These are phyloP conservation scores for Phytopythium vexans DNA, from an alignment of 352 stramenopile genomes.

Conservation along the genomic window DNA sequence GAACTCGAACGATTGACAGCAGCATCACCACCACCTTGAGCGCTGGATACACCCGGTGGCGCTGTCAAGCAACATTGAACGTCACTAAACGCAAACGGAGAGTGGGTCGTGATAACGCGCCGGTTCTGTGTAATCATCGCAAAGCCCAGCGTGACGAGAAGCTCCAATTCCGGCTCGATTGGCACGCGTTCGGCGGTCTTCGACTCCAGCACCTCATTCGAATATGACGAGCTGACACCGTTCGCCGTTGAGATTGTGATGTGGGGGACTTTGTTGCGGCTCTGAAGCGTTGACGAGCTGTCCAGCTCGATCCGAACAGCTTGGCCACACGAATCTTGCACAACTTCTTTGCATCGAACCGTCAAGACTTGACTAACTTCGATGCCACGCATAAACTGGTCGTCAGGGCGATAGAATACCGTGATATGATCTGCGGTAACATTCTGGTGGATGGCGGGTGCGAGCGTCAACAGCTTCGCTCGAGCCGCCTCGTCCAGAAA, in stretches of 20 bases:
- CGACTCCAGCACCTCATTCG: constrained; percentile 53
- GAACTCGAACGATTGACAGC: constrained; percentile 4
- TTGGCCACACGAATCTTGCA: constrained; percentile 46
- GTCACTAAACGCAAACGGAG: constrained; percentile 28
- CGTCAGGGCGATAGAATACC: constrained; percentile 55
- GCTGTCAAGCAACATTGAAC: background rate
- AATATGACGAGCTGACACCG: constrained; percentile 53
- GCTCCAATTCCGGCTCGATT: constrained; percentile 15
- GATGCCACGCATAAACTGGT: constrained; percentile 39
- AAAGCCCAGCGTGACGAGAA: constrained; percentile 26
- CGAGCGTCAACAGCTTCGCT: constrained; percentile 25
- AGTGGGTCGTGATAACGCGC: constrained; percentile 21
- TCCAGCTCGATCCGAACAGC: constrained; percentile 47
- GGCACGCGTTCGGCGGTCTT: constrained; percentile 12
- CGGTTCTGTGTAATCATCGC: constrained; percentile 39
- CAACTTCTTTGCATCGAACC: constrained; percentile 30
- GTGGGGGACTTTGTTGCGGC: constrained; percentile 56
- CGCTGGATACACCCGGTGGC: background rate
- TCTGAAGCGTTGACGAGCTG: constrained; percentile 24
- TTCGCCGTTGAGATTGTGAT: constrained; percentile 55
- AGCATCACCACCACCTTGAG: background rate
- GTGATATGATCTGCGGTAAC: constrained; percentile 65
- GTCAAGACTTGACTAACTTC: constrained; percentile 37
- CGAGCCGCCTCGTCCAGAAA: constrained; percentile 38
- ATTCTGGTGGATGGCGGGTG: constrained; percentile 27